These are phyloP conservation scores for Amesomyces nigricolor DNA, from an alignment of 2,329 filamentous ascomycete genomes.

Conservation along the genomic window DNA sequence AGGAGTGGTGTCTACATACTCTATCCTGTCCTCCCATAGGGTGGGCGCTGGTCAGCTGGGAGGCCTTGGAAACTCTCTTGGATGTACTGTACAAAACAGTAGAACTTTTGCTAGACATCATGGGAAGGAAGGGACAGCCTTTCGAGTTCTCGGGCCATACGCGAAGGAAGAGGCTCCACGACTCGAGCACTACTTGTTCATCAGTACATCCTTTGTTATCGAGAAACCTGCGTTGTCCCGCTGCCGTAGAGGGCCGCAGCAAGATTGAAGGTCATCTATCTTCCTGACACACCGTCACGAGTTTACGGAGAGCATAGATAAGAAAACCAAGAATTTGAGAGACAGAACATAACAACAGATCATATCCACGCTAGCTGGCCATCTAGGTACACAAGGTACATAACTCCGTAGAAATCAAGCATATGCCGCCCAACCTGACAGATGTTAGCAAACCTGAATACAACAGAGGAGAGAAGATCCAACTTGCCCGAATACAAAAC, in stretches of 20 bases:
- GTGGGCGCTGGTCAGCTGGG: too few relatives aligned
- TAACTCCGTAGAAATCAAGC: conserved; percentile 29
- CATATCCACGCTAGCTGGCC: background rate
- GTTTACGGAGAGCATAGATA: background rate
- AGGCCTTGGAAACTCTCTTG: too few relatives aligned
- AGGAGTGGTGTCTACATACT: too few relatives aligned
- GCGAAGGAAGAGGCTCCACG: background rate
- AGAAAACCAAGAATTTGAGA: background rate
- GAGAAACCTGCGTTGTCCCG: too few relatives aligned
- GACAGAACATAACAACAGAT: background rate
- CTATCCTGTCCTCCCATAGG: too few relatives aligned
- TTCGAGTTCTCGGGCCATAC: background rate
- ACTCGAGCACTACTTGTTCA: background rate
- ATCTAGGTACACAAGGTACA: too few relatives aligned
- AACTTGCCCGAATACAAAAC: conserved; percentile 73
- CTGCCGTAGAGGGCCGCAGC: too few relatives aligned
- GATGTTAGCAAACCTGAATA: background rate
- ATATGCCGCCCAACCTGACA: conserved; percentile 43
- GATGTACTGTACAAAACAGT: background rate
- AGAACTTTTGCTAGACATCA: too few relatives aligned
- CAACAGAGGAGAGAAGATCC: background rate
- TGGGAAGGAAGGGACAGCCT: background rate
- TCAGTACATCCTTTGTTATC: too few relatives aligned
- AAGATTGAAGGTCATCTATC: too few relatives aligned
- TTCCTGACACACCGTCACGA: background rate